Evolutionary conservation across 208 protist species (phyloP), one percentile per base, ranked within the genome.

Genomic region (Wallacemonas sp.): DNA sequence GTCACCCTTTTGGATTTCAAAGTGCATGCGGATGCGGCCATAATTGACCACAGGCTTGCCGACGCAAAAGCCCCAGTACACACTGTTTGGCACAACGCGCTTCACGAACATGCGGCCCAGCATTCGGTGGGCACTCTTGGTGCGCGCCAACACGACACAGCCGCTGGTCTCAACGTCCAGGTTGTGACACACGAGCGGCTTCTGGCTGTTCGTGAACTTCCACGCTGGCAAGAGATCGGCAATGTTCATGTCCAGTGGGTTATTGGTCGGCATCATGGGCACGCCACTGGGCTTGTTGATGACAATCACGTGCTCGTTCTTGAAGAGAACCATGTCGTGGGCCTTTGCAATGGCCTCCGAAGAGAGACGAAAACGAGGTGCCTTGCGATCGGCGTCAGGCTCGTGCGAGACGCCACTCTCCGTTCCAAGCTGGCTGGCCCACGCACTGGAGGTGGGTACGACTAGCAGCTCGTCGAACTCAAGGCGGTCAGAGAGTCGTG

Each of bases 271-370:
- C 86, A 93, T 93, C 73, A 97, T 97, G 2, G 93, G 90, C 59
- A 98, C 63, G 33, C 91, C 93, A 68, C 76, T 80, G 22, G 94
- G 94, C 65, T 98, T 98, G 75, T 98, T 97, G 59, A 98, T 92
- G 20, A 97, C 93, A 65, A 98, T 86, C 31, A 97, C 89, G 65
- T 98, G 87, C 57, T 97, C 89, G 66, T 97, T 98, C 74, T 95
- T 98, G 73, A 97, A 98, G 14, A 98, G 74, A 31, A 97, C 91
- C 93, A 96, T 96, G 41, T 90, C 79, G 65, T 93, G 87, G 33
- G 92, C 91, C 76, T 82, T 86, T 65, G 95, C 84, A 4, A 82
- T 57, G 31, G 82, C 83, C 57, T 82, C 66, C 16, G 75, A 42
- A 3, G 91, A 94, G 11, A 97, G 77, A 42, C 79, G 78, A 70